Percentiles rank a stretch among this genome's conserved stretches.
phyloP scores from a whole-genome alignment of 805 yeast species.

The Kodamaea laetipori region DNA sequence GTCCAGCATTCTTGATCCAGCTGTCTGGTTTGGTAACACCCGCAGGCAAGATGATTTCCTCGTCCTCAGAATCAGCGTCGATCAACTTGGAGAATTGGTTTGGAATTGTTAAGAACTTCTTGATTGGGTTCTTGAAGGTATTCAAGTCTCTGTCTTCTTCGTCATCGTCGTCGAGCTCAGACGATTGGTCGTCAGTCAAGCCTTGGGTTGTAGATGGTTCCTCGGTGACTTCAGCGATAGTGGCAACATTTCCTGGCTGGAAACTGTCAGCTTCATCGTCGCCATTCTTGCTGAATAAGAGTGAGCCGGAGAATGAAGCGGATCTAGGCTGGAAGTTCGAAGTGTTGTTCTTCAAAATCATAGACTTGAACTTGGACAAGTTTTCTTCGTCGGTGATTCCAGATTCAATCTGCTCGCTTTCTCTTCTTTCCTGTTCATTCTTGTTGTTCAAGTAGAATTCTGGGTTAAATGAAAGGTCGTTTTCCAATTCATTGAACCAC shows the following conservation, averaged over 20 bases:
- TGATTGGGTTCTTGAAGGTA: conserved; percentile 18
- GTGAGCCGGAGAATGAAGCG: conserved; percentile 42
- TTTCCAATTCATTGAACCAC: conserved; percentile 90
- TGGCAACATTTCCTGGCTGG: conserved; percentile 4
- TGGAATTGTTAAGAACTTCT: conserved; percentile 30
- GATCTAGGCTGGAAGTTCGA: conserved; percentile 38
- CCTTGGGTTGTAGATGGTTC: conserved; percentile 9
- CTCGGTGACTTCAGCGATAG: conserved; percentile 14
- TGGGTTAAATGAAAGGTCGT: conserved; percentile 23
- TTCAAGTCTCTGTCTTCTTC: conserved; percentile 23
- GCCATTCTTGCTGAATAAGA: conserved; percentile 20
- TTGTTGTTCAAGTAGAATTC: conserved; percentile 16
- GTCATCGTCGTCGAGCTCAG: conserved; percentile 36
- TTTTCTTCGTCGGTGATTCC: conserved; percentile 53
- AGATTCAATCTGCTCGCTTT: conserved; percentile 9
- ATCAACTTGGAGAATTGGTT: conserved; percentile 40
- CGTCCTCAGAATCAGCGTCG: conserved; percentile 80
- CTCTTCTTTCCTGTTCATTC: conserved; percentile 14
- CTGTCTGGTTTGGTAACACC: conserved; percentile 84
- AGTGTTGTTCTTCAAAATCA: conserved; percentile 34
- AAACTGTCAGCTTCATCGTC: conserved; percentile 6
- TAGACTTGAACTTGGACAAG: conserved; percentile 41
- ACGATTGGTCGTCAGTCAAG: conserved; percentile 28
- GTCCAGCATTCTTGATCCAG: conserved; percentile 84
- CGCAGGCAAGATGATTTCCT: conserved; percentile 78